phyloP scores from a whole-genome alignment of 805 yeast species.

The Ogataea sp. region DNA sequence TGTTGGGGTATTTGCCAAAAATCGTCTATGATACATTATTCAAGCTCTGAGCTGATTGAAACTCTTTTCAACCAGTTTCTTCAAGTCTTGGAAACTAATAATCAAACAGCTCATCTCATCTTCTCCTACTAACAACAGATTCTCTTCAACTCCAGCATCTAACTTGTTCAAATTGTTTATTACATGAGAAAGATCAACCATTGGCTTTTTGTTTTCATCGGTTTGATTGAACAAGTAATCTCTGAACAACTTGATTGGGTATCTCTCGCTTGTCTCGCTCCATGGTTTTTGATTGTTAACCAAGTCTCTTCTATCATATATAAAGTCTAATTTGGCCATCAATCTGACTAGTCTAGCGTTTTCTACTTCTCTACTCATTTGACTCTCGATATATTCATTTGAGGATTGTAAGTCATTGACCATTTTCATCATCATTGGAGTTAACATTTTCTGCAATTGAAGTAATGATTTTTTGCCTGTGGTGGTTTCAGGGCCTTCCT shows the following conservation, averaged over 20 bases:
- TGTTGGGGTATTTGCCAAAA: not conserved
- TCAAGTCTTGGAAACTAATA: conserved; percentile 76
- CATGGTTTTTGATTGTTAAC: conserved; percentile 47
- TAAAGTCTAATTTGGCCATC: conserved; percentile 70
- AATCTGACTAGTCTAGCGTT: conserved; percentile 82
- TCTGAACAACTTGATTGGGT: conserved; percentile 65
- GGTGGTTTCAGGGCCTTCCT: conserved; percentile 12
- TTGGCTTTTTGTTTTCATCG: conserved; percentile 70
- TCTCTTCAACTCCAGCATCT: conserved; percentile 88
- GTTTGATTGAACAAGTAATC: conserved; percentile 83
- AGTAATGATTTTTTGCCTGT: conserved; percentile 12
- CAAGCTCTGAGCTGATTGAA: conserved; percentile 38
- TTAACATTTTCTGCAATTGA: conserved; percentile 31
- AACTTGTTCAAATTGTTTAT: conserved; percentile 74
- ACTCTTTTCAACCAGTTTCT: conserved; percentile 59
- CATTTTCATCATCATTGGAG: conserved; percentile 36
- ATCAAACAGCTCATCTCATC: conserved; percentile 84
- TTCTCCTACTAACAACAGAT: conserved; percentile 66
- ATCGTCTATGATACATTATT: not conserved
- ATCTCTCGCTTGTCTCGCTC: conserved; percentile 71
- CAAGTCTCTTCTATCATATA: conserved; percentile 66
- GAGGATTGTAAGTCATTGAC: conserved; percentile 43
- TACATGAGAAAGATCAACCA: conserved; percentile 76
- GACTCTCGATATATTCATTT: conserved; percentile 53
- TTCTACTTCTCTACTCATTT: conserved; percentile 68